Evolutionary conservation across 352 stramenopile species (phyloP), one percentile per base, ranked within the genome.

Genomic region (Globisporangium okanoganense): DNA sequence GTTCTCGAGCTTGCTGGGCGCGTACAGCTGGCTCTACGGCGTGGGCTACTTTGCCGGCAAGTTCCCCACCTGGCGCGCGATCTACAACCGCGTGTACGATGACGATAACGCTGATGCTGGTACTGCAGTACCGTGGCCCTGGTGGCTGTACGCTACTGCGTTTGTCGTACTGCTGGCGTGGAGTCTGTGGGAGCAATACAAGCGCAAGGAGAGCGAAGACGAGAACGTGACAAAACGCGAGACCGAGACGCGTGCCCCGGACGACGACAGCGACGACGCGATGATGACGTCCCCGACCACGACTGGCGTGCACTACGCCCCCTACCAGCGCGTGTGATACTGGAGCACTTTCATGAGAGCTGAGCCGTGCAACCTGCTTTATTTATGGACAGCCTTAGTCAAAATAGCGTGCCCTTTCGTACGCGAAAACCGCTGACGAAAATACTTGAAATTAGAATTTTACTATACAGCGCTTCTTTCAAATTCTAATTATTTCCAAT

Each of bases 1-100:
- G 8, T 65, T 66, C 36, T 78, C 72, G 22, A 78, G 69, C 27
- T 62, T 71, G 10, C 38, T 71, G 1, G 72, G 72, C n/a, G 70
- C 72, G 0, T 64, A 69, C 40, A 44, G 58, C 31, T 61, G 47
- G 20, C 35, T 62, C 40, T 72, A 65, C 38, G 71, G 71, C 41
- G 56, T 79, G 10, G 71, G 71, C 8, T 70, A 76, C 31, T 79
- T 71, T 41, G 52, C 31, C 6, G 67, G 67, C 44, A 40, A 63
- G 43, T 75, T 72, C 40, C 65, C 64, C 2, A 51, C 59, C 5
- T 61, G 55, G 48, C 44, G 45, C 14, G 38, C 3, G 40, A 40
- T 62, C 5, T 40, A 48, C 33, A 6, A 56, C 1, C 47, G 18
- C 16, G 25, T n/a, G 5, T n/a, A 27, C 22, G 14, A 18, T 29